Evolutionary conservation across 1,139 yeast genomes (phyloP).

Genomic region (Yamadazyma dendronema): DNA sequence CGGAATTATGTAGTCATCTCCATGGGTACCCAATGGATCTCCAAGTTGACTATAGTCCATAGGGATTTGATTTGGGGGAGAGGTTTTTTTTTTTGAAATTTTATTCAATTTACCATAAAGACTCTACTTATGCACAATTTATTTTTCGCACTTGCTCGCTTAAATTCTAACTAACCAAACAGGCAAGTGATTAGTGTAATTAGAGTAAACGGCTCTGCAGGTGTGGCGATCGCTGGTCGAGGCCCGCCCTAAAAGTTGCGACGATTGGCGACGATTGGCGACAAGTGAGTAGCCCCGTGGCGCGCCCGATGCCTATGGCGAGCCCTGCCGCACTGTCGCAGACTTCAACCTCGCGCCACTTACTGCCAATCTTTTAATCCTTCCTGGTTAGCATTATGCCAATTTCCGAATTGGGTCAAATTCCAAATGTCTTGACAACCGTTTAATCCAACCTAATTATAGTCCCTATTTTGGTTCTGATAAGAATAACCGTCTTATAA

Average conservation of each 20-base stretch:
- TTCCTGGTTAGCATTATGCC: too few relatives aligned
- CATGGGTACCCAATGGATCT: neutral
- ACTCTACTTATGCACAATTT: neutral
- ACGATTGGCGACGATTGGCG: neutral
- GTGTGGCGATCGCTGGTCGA: neutral
- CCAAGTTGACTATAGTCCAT: neutral
- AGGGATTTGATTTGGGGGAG: neutral
- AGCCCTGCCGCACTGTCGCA: too few relatives aligned
- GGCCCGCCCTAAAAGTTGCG: neutral
- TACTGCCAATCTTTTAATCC: too few relatives aligned
- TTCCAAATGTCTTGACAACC: neutral
- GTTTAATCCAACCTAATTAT: neutral
- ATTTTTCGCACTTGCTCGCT: conserved; percentile 1
- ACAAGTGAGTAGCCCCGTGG: too few relatives aligned
- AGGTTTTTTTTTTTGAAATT: neutral
- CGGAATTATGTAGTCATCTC: conserved; percentile 9
- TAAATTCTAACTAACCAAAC: neutral
- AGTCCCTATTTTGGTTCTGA: neutral
- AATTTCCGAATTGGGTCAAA: neutral
- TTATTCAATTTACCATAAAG: neutral
- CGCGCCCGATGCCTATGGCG: too few relatives aligned
- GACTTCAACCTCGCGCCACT: too few relatives aligned
- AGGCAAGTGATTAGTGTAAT: neutral
- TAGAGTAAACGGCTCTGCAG: neutral
- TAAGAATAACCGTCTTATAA: neutral